Percentiles rank a stretch among this genome's conserved stretches.
Conservation (phyloP, 805 yeast species). For the Lipomyces orientalis region DNA sequence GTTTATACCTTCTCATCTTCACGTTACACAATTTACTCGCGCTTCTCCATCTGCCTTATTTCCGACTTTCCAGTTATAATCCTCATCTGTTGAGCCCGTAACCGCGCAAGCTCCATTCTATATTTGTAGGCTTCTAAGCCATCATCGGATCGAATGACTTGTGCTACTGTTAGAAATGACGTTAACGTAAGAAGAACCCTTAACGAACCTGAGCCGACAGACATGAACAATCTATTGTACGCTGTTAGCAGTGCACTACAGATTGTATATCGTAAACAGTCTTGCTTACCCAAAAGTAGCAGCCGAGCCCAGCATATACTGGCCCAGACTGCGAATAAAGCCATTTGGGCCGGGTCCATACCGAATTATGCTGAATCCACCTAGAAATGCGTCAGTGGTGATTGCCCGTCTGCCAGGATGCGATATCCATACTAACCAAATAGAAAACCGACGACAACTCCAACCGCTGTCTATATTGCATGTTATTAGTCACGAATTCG, state of each 20-base stretch:
- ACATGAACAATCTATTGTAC: conserved; percentile 70
- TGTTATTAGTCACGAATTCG: not conserved
- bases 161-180: not conserved
- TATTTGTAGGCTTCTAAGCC: conserved; percentile 1
- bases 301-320: conserved; percentile 94
- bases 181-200: not conserved
- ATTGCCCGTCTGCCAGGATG: not conserved
- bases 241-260: not conserved
- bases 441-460: conserved; percentile 91
- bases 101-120: not conserved
- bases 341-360: conserved; percentile 99
- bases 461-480: conserved; percentile 62
- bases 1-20: not conserved
- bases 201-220: conserved; percentile 70
- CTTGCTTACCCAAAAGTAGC: conserved; percentile 79
- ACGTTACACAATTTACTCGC: not conserved
- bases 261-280: not conserved
- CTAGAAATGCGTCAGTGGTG: conserved; percentile 18
- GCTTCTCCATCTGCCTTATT: not conserved
- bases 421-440: conserved; percentile 62
- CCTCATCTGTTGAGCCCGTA: not conserved
- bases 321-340: conserved; percentile 93
- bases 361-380: conserved; percentile 82
- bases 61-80: not conserved
- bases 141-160: conserved; percentile 75